Evolutionary conservation across 2,329 filamentous ascomycete genomes (phyloP).

Genomic region (Rhynchosporium graminicola): DNA sequence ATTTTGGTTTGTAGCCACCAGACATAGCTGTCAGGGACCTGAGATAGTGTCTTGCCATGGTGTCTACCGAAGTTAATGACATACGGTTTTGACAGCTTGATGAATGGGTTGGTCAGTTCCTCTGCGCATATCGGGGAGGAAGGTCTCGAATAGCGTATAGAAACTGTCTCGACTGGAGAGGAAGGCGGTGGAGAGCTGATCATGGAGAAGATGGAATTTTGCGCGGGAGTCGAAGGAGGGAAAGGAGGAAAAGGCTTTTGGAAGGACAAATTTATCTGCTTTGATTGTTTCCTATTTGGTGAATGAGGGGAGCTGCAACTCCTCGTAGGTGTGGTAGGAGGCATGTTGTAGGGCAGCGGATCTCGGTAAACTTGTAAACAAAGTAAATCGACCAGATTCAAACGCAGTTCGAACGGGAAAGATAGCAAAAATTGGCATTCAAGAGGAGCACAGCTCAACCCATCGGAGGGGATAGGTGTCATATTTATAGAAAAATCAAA

Average conservation of each 20-base stretch:
- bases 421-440: not conserved
- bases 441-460: not conserved
- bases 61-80: not conserved
- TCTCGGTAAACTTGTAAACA: constrained; percentile 7
- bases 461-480: not conserved
- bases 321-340: not conserved
- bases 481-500: not conserved
- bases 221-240: not conserved
- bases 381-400: not conserved
- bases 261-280: not conserved
- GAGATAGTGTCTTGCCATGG: not conserved
- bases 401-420: not conserved
- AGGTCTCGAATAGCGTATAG: not conserved
- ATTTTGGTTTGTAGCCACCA: not conserved
- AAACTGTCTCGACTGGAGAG: not conserved
- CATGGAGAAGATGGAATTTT: not conserved
- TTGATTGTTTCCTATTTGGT: not conserved
- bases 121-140: not conserved
- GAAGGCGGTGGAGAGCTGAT: not conserved
- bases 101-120: not conserved
- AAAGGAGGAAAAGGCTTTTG: not conserved
- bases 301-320: not conserved
- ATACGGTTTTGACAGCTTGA: not conserved
- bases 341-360: not conserved
- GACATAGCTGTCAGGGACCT: not conserved